Percentiles rank a stretch among this genome's conserved stretches.
Conservation (phyloP, 768 basidiomycete genomes). For the Favolaschia claudopus region DNA sequence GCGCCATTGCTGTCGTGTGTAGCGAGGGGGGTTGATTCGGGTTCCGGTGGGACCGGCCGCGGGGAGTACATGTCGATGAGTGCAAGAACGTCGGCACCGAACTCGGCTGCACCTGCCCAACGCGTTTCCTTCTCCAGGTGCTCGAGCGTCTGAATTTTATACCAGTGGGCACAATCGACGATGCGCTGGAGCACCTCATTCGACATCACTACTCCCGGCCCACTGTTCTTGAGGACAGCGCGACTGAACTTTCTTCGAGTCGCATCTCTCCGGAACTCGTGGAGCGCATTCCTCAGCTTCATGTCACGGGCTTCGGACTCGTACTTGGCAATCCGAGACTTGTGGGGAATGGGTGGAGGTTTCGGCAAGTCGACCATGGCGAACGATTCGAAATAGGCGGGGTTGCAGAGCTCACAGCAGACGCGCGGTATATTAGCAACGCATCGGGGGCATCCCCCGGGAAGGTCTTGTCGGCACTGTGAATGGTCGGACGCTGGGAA, state of each 20-base stretch:
- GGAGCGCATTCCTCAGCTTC: background rate
- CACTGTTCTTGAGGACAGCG: background rate
- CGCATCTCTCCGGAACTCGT: background rate
- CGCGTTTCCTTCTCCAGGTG: constrained; percentile 14
- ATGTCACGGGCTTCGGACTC: background rate
- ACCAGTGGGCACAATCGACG: constrained; percentile 13
- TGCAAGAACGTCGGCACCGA: background rate
- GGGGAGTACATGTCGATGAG: too few species aligned
- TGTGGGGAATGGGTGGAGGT: background rate
- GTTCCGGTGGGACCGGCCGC: too few species aligned
- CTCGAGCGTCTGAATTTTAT: constrained; percentile 12
- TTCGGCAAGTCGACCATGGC: background rate
- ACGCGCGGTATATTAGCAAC: background rate
- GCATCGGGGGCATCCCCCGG: background rate
- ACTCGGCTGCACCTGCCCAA: background rate
- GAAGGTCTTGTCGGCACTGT: background rate
- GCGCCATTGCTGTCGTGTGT: too few species aligned
- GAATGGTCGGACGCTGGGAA: background rate
- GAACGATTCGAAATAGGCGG: background rate
- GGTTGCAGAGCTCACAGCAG: constrained; percentile 3
- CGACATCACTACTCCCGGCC: background rate
- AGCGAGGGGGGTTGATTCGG: too few species aligned
- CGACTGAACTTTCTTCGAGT: background rate
- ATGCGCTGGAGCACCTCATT: constrained; percentile 19
- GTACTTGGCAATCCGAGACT: background rate